Base-by-base conservation (phyloP, 2,329 filamentous ascomycete genomes). In the Botrytis deweyae region DNA sequence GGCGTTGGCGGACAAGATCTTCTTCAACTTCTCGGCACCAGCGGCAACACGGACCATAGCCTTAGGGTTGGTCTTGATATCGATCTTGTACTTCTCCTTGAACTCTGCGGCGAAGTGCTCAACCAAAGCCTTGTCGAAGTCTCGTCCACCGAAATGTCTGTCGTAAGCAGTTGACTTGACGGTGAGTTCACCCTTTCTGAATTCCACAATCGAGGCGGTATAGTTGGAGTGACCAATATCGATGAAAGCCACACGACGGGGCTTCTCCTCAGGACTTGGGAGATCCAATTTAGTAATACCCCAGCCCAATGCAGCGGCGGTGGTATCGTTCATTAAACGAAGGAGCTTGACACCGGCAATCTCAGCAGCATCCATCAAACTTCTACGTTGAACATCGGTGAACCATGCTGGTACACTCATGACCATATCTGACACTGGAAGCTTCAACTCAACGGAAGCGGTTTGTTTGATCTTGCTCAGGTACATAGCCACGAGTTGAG, bases 231-330 rank as follows among this genome's bases (percentile, higher is more conserved):
- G 92, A 78, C 96, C 96, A 78, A 99, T 93, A 84, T 99, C 96
- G 84, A 99, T 86, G 81, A 99, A 98, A 78, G 89, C 91, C 72
- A 98, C 94, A 73, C 95, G 90, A 81, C 93, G 91, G 75, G 96
- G 95, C 87, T 94, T 94, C 90, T 98, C 95, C 80, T 98, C 96
- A 61, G 92, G 88, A 42, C 87, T 86, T 74, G 95, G 96, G 49
- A 99, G 90, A 83, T 99, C 96, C 76, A 95, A 88, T 88, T 99
- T 98, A 80, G 96, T 98, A 86, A 99, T 98, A 83, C 96, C 96
- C 84, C 94, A 99, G 78, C 96, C 96, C 64, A 99, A 91, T 76
- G 96, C 96, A 77, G 95, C 94, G 75, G 96, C 96, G 70, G 96
- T 98, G 78, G 94, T 98, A 86, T 98, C 96, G 86, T 99, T 99